Evolutionary conservation across 164 flowering plant genomes (phyloP), one percentile per base, ranked within the genome.

Genomic region (Dillenia turbinata): DNA sequence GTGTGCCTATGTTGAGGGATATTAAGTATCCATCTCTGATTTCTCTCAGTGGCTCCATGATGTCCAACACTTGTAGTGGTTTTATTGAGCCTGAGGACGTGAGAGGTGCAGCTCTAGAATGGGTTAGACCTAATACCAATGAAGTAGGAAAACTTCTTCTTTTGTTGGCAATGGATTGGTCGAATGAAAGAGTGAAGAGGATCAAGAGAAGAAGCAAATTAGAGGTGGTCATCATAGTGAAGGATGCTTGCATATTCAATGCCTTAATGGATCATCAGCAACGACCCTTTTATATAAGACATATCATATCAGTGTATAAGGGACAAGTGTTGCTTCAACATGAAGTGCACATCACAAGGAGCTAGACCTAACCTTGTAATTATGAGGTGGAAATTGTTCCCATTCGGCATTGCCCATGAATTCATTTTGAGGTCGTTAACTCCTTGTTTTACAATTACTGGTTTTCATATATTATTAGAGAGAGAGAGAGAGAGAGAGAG

Each of bases 21-120:
- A 87, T 80, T 44, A 85, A 44, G 70, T 83, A 87, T 9, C 92
- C 92, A 71, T 87, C 92, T 71, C 88, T 83, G 9, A 71, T 70
- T 73, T 65, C 86, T 71, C 77, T 81, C 9, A 87, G 66, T 57
- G 86, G 89, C 79, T 80, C 86, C 57, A 71, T 65, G 75, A 85
- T 67, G 69, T 78, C 85, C 15, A 61, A 8, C 11, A 33, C 33
- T 58, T 74, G 68, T 54, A 64, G 61, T 11, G 78, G 75, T 22
- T 22, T 74, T 40, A 57, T 58, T 14, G 9, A 46, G 12, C 58
- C 63, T 67, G 44, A 60, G 68, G 11, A 44, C 24, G 0, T 66
- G 66, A 71, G 61, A 62, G 16, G 64, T 46, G 59, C 74, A 19
- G 22, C 44, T 51, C 75, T 75, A 44, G 85, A 73, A 66, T 69